phyloP scores from a whole-genome alignment of 495 filamentous ascomycete species.

The Podospora didyma region DNA sequence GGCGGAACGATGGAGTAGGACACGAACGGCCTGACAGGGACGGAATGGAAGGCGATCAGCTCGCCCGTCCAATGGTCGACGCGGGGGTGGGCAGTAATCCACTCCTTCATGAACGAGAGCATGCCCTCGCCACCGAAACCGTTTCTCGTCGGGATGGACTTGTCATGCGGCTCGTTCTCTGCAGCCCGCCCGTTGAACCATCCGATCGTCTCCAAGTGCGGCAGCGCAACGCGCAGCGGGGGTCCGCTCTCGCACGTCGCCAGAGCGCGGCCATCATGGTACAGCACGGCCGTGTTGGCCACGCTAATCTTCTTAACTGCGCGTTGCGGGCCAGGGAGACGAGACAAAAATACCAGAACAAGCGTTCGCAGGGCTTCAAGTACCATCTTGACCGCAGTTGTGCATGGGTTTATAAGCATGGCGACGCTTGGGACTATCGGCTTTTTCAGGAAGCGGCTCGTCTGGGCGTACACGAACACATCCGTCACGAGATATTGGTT shows the following conservation, averaged over 20 bases:
- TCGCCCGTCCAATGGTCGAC: slow-evolving; percentile 57
- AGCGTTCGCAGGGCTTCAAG: neutral
- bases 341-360: slow-evolving; percentile 8
- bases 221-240: slow-evolving; percentile 58
- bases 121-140: slow-evolving; percentile 49
- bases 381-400: neutral
- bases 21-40: slow-evolving; percentile 58
- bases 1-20: slow-evolving; percentile 56
- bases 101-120: slow-evolving; percentile 57
- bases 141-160: slow-evolving; percentile 32
- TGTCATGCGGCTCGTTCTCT: slow-evolving; percentile 26
- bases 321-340: slow-evolving; percentile 47
- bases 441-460: slow-evolving; percentile 23
- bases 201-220: slow-evolving; percentile 57
- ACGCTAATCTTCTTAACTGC: slow-evolving; percentile 58
- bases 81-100: slow-evolving; percentile 65
- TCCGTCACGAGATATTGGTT: slow-evolving; percentile 65
- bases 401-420: neutral
- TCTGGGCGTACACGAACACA: slow-evolving; percentile 48
- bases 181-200: slow-evolving; percentile 56
- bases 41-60: slow-evolving; percentile 59
- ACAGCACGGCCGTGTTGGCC: slow-evolving; percentile 58
- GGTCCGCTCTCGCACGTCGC: slow-evolving; percentile 66
- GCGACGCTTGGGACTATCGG: slow-evolving; percentile 9
- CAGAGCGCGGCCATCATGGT: slow-evolving; percentile 61